Percentiles rank a stretch among this genome's conserved stretches.
These are phyloP conservation scores for Cryptosporidium viatorum DNA, from an alignment of 169 alveolate species.

Conservation along the genomic window DNA sequence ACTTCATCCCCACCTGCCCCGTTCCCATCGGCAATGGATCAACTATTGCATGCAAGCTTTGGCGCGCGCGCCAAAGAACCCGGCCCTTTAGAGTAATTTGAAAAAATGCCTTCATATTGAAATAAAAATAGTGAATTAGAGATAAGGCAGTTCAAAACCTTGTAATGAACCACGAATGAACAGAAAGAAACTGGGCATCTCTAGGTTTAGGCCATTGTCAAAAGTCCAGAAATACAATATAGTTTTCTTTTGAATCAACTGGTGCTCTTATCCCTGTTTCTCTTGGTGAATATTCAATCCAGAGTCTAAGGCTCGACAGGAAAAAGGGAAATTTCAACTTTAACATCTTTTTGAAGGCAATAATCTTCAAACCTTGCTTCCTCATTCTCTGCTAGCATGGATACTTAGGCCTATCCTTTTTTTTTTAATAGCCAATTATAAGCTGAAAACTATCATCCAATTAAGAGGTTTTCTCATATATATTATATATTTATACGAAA, in stretches of 20 bases:
- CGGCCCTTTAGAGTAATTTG: neutral
- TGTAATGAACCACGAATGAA: neutral
- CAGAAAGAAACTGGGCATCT: neutral
- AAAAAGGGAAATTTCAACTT: neutral
- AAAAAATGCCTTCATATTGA: neutral
- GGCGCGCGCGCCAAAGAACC: constrained; percentile 30
- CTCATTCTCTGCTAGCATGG: neutral
- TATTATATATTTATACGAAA: no score
- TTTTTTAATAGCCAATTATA: no score
- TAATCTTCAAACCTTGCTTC: no score
- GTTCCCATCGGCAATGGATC: neutral
- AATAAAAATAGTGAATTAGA: neutral
- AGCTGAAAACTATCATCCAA: neutral
- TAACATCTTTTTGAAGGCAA: neutral
- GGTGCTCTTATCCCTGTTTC: neutral
- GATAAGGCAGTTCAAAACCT: neutral
- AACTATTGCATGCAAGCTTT: neutral
- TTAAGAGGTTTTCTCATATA: neutral
- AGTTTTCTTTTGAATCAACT: neutral
- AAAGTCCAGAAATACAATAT: neutral
- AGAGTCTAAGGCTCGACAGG: neutral
- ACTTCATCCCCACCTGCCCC: neutral
- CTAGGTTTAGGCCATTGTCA: neutral
- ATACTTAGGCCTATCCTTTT: neutral
- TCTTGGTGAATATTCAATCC: neutral